These are phyloP conservation scores for Yarrowia yakushimensis DNA, from an alignment of 805 yeast species.

Conservation along the genomic window DNA sequence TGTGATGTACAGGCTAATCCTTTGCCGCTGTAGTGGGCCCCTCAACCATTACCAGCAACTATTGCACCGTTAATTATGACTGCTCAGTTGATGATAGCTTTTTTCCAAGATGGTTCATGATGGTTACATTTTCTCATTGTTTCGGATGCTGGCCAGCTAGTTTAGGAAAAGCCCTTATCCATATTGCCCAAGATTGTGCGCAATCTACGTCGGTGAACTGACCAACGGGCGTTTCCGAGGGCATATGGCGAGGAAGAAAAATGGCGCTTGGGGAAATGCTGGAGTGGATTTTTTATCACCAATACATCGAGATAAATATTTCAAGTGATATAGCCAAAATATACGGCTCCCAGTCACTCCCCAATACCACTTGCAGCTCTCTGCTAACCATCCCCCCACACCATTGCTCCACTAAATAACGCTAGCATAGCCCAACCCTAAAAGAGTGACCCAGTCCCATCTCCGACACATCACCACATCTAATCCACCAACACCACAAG, in stretches of 20 bases:
- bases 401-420: conserved; percentile 23
- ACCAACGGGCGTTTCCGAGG: conserved; percentile 9
- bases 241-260: neutral
- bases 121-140: conserved; percentile 2
- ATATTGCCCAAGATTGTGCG: conserved; percentile 21
- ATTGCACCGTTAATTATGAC: neutral
- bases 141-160: neutral
- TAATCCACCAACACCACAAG: neutral
- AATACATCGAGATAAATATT: neutral
- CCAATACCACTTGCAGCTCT: neutral
- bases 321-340: neutral
- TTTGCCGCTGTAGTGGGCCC: neutral
- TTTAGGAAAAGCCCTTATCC: conserved; percentile 21
- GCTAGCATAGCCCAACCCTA: conserved; percentile 24
- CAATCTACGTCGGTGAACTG: conserved; percentile 15
- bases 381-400: conserved; percentile 4
- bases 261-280: neutral
- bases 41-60: neutral
- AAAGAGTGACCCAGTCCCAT: conserved; percentile 10
- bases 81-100: neutral
- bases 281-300: neutral
- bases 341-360: neutral
- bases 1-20: neutral
- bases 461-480: conserved; percentile 21
- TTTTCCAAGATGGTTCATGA: neutral